Conservation (phyloP, 345 rosid genomes). For the Boechera retrofracta region DNA sequence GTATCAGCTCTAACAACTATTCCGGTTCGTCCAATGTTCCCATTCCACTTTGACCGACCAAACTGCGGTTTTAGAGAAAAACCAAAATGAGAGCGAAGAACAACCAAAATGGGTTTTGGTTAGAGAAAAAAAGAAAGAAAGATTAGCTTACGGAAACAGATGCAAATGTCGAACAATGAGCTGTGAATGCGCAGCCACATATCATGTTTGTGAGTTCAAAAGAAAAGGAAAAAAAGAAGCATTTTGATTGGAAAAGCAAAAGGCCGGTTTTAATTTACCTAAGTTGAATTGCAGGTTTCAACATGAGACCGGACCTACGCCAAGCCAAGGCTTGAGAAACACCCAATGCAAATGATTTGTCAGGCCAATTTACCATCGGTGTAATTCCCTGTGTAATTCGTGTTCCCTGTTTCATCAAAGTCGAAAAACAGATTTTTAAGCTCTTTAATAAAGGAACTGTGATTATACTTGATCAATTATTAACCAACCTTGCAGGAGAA, state of each 20-base stretch:
- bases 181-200: conserved; percentile 65
- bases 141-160: conserved; percentile 66
- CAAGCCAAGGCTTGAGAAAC: conserved; percentile 87
- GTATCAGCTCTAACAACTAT: conserved; percentile 74
- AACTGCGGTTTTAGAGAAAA: conserved; percentile 51
- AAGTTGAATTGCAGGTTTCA: conserved; percentile 80
- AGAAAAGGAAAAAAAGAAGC: not conserved
- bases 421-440: not conserved
- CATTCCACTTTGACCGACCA: conserved; percentile 97
- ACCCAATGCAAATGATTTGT: conserved; percentile 75
- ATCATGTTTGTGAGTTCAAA: conserved; percentile 46
- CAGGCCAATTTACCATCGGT: conserved; percentile 91
- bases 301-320: conserved; percentile 91
- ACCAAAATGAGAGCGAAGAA: not conserved
- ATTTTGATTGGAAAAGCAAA: not conserved
- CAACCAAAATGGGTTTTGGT: not conserved
- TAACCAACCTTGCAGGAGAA: conserved; percentile 77
- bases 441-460: not conserved
- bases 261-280: conserved; percentile 52
- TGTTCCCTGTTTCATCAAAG: conserved; percentile 64
- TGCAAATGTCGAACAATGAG: conserved; percentile 81
- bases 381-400: conserved; percentile 85
- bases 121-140: not conserved
- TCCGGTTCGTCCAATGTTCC: conserved; percentile 81
- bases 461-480: not conserved